Evolutionary conservation across 225 moss, liverwort and hornwort genomes (phyloP).

Genomic region (Thuidium tamariscinum): DNA sequence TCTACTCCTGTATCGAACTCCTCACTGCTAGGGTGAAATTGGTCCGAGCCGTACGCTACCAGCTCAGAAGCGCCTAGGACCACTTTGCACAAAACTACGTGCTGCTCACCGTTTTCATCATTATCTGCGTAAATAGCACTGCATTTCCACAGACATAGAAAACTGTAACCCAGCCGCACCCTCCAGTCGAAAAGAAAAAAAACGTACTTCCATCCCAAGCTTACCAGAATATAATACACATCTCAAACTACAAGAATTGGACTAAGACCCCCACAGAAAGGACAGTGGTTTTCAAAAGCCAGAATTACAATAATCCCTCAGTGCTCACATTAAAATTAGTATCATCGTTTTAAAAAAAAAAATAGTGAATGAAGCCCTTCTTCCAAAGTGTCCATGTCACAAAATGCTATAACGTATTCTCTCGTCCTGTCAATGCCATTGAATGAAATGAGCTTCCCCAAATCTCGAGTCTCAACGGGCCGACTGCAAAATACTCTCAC

Average conservation of each 20-base stretch:
- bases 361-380: neutral
- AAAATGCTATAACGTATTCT: neutral
- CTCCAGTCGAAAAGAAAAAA: neutral
- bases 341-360: neutral
- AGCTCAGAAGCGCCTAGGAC: constrained; percentile 44
- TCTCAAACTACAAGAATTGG: neutral
- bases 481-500: neutral
- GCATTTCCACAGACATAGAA: constrained; percentile 15
- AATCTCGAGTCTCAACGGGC: neutral
- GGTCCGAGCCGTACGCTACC: constrained; percentile 37
- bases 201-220: neutral
- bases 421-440: neutral
- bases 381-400: neutral
- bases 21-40: constrained; percentile 47
- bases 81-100: constrained; percentile 44
- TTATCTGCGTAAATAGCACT: constrained; percentile 52
- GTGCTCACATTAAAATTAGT: neutral
- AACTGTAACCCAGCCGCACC: constrained; percentile 5
- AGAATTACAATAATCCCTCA: neutral
- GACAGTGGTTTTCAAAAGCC: neutral
- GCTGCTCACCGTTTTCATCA: constrained; percentile 50
- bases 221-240: neutral
- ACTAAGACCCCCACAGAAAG: neutral
- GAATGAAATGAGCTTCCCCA: neutral
- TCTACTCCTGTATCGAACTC: constrained; percentile 49